Conservation (phyloP, 2,329 filamentous ascomycete species). For the Diplodia mutila region DNA sequence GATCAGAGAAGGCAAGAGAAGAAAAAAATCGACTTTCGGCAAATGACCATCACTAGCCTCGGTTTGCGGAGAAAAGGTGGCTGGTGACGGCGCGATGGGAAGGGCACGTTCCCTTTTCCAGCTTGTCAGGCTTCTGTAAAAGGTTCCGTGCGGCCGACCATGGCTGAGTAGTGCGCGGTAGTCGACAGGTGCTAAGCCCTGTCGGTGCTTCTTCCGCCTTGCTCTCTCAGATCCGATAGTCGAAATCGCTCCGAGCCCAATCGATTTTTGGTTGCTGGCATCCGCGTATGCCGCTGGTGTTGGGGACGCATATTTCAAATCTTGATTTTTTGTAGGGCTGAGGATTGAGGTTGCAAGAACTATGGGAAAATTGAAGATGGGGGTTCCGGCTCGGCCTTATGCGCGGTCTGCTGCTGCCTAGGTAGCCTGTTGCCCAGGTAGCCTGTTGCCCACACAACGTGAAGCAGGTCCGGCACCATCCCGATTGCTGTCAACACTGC, state of each 20-base stretch:
- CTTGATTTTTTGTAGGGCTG: not conserved
- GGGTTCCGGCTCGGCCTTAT: not conserved
- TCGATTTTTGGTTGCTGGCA: not conserved
- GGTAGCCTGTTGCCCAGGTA: not conserved
- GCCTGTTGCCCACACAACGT: not conserved
- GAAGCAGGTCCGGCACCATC: conserved; percentile 36
- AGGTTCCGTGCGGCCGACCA: not conserved
- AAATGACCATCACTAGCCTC: not conserved
- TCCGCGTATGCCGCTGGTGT: not conserved
- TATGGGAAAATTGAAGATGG: not conserved
- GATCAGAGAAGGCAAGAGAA: not conserved
- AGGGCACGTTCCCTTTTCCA: not conserved
- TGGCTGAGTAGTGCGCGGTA: not conserved
- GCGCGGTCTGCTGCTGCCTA: not conserved
- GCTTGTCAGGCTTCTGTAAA: not conserved
- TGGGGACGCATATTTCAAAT: not conserved
- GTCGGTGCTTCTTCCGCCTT: conserved; percentile 34
- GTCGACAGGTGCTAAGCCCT: not conserved
- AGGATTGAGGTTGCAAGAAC: conserved; percentile 30
- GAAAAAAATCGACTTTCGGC: not conserved
- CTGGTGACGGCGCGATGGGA: not conserved
- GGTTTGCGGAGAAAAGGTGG: not conserved
- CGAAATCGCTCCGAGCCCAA: not conserved
- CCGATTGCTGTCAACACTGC: conserved; percentile 62
- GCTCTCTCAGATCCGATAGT: not conserved